Base-by-base conservation (phyloP, 192 early-diverging fungal genomes). In the Globomyces pollinis-pini region DNA sequence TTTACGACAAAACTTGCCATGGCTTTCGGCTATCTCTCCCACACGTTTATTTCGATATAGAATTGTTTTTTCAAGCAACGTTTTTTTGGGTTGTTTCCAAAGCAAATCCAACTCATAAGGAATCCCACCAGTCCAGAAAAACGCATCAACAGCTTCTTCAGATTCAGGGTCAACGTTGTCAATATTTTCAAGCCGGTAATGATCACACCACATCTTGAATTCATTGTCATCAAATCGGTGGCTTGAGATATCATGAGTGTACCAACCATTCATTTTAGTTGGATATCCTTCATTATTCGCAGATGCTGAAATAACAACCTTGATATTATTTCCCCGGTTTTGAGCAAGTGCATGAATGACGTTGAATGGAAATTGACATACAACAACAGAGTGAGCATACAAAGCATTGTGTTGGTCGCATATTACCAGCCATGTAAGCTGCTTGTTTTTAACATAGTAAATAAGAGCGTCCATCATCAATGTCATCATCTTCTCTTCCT, bases 391-490 rank as follows among this genome's bases (percentile, higher is more conserved):
- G 21, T 12, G 47, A 54, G 9, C 23, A 34, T 49, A 59, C 9
- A 59, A 45, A 38, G 41, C 58, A 59, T 59, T 59, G 50, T 59
- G 38, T 20, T 59, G 58, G 39, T 59, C 58, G 21, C 6, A 59
- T 44, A 59, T 42, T 50, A 59, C 30, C 44, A 59, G 21, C 58
- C 58, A 59, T 13, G 43, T 43, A 31, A 59, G 21, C 15, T 33
- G n/a, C 36, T 28, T 59, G 13, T 20, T 38, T 18, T 38, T 30
- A 24, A 59, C 21, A 24, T 59, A 18, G 12, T 13, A 6, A n/a
- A 59, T 16, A 23, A 59, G 58, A 6, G 52, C 52, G 7, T 54
- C 6, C 9, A 51, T 49, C 38, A 59, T 3, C 44, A n/a, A 20
- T 26, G 4, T 59, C 58, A 12, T 31, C 23, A 16, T 42, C 20